A percentile compares a stretch with the other conserved stretches of the same genome.
Conservation (phyloP, 768 basidiomycete genomes). For the Pleurotus cornucopiae region DNA sequence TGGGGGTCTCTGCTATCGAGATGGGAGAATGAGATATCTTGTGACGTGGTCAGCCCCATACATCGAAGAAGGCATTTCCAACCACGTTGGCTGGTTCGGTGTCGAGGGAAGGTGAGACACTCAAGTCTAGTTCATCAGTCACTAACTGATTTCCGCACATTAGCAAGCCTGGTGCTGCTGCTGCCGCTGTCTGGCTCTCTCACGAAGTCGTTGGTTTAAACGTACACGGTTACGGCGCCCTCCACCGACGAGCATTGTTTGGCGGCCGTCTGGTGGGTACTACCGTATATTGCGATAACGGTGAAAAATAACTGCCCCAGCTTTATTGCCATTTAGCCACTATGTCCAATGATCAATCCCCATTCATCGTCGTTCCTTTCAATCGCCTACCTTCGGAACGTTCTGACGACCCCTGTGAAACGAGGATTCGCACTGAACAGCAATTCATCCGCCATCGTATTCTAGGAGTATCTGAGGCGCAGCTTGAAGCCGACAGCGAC, state of each 20-base stretch:
- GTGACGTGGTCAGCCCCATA: conserved; percentile 34
- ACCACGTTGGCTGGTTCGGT: conserved; percentile 40
- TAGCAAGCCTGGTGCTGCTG: conserved; percentile 44
- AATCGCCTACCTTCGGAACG: conserved; percentile 31
- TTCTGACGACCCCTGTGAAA: conserved; percentile 3
- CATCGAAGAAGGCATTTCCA: conserved; percentile 17
- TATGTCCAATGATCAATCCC: conserved; percentile 26
- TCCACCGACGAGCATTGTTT: conserved; percentile 35
- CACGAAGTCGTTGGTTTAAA: conserved; percentile 38
- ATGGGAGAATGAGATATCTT: conserved; percentile 30
- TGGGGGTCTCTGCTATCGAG: conserved; percentile 35
- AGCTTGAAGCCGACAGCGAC: conserved; percentile 21
- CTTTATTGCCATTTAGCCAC: conserved; percentile 36
- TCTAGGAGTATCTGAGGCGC: conserved; percentile 22
- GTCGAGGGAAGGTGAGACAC: conserved; percentile 39
- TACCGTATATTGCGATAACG: background rate
- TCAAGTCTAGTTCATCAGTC: conserved; percentile 2
- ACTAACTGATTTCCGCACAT: conserved; percentile 2
- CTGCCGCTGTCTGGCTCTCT: conserved; percentile 30
- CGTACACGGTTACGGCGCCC: conserved; percentile 29
- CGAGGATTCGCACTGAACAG: conserved; percentile 23
- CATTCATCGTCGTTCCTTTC: conserved; percentile 36
- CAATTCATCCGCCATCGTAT: conserved; percentile 29
- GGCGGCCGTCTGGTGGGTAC: conserved; percentile 27
- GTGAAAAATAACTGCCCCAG: conserved; percentile 13